phyloP scores from a whole-genome alignment of 495 filamentous ascomycete species.

The Clavariopsis aquatica region DNA sequence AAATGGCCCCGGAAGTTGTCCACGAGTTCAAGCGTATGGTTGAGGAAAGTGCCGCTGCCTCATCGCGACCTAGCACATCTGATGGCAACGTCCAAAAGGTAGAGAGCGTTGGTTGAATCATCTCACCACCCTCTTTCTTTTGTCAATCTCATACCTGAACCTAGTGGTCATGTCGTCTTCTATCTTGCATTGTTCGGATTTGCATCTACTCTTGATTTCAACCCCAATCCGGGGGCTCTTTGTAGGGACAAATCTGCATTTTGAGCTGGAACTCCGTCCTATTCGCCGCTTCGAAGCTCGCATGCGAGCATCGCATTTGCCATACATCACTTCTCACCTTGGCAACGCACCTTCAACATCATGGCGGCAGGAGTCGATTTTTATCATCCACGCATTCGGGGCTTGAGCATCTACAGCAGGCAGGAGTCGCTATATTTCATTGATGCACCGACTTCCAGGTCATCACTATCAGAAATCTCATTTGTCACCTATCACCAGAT shows the following conservation, averaged over 20 bases:
- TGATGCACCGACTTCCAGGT: conserved; percentile 3
- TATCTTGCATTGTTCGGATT: conserved; percentile 29
- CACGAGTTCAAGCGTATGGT: conserved; percentile 90
- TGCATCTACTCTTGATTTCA: conserved; percentile 20
- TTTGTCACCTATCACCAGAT: conserved; percentile 4
- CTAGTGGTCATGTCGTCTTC: background rate
- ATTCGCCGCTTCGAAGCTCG: conserved; percentile 3
- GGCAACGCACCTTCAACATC: conserved; percentile 1
- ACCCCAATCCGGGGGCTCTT: conserved; percentile 5
- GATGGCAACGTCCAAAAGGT: conserved; percentile 28
- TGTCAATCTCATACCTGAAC: background rate
- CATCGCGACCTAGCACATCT: conserved; percentile 30
- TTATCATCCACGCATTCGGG: conserved; percentile 20
- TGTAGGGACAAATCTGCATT: conserved; percentile 39
- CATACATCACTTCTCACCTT: conserved; percentile 3
- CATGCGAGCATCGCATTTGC: conserved; percentile 20
- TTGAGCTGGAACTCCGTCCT: conserved; percentile 34
- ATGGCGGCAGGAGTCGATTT: conserved; percentile 18
- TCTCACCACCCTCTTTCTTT: conserved; percentile 4
- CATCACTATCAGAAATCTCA: conserved; percentile 25
- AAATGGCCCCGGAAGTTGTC: conserved; percentile 88
- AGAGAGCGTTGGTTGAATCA: conserved; percentile 25
- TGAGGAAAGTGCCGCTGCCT: conserved; percentile 40
- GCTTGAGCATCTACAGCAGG: conserved; percentile 15
- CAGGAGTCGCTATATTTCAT: conserved; percentile 4